phyloP scores from a whole-genome alignment of 345 rosid genomes.

The Psidium friedrichsthalianum region DNA sequence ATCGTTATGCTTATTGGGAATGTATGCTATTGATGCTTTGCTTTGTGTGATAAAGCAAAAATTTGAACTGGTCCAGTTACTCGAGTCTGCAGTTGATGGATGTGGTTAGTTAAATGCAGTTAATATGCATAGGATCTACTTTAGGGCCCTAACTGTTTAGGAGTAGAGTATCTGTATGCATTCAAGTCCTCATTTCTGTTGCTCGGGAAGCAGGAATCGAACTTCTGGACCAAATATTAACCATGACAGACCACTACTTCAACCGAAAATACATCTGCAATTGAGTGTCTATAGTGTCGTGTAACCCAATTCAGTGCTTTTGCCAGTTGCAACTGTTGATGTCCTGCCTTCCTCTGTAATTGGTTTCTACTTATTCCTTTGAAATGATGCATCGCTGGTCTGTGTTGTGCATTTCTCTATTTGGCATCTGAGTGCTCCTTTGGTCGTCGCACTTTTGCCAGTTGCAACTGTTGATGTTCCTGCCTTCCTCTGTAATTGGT shows the following conservation, averaged over 20 bases:
- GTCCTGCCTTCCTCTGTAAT: not conserved
- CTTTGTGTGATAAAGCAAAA: not conserved
- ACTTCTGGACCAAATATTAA: not conserved
- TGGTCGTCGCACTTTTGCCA: not conserved
- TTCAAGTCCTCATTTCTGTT: not conserved
- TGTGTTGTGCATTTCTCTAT: not conserved
- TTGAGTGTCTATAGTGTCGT: not conserved
- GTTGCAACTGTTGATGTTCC: not conserved
- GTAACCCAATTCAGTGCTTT: not conserved
- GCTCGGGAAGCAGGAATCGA: not conserved
- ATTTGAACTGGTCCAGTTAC: not conserved
- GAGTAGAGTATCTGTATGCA: not conserved
- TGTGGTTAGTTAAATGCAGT: not conserved
- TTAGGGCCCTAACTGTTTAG: not conserved
- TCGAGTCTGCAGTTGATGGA: not conserved
- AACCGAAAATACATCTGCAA: not conserved
- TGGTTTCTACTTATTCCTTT: not conserved
- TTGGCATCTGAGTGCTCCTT: not conserved
- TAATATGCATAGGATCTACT: not conserved
- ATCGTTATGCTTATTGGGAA: too few species aligned
- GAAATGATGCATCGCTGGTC: not conserved
- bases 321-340: not conserved
- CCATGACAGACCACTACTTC: not conserved
- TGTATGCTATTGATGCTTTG: not conserved
- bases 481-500: not conserved